phyloP scores from a whole-genome alignment of 305 asterid species.

The Fraxinus nigra region DNA sequence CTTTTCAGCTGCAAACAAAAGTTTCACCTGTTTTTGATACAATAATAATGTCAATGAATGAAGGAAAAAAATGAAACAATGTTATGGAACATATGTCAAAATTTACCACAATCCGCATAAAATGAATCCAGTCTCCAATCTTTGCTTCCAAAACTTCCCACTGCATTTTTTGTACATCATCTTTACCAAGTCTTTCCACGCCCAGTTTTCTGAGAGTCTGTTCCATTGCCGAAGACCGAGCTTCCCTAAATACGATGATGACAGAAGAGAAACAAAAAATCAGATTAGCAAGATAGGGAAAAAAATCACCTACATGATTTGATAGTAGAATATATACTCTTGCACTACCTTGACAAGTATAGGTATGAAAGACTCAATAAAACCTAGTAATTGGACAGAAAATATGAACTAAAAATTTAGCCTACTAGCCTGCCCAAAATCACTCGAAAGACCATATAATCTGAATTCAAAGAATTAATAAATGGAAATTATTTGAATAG shows the following conservation, averaged over 20 bases:
- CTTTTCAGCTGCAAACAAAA: conserved; percentile 82
- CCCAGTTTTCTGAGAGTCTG: conserved; percentile 85
- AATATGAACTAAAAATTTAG: neutral
- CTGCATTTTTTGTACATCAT: conserved; percentile 95
- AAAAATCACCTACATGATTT: neutral
- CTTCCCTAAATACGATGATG: conserved; percentile 50
- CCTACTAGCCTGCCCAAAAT: neutral
- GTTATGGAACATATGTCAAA: conserved; percentile 13
- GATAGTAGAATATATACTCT: neutral
- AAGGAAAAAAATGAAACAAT: conserved; percentile 12
- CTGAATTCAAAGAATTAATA: neutral
- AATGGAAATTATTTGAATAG: neutral
- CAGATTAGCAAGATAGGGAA: neutral
- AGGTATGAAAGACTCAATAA: neutral
- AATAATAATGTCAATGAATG: conserved; percentile 8
- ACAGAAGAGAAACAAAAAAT: conserved; percentile 10
- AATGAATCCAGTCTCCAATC: conserved; percentile 93
- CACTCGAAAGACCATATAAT: neutral
- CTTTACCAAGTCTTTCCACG: conserved; percentile 85
- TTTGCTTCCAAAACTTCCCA: conserved; percentile 96
- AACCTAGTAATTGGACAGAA: neutral
- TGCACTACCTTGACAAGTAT: neutral
- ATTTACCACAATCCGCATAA: conserved; percentile 78
- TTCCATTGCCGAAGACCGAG: conserved; percentile 67
- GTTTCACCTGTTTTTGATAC: conserved; percentile 58